Conservation (phyloP, 2,329 filamentous ascomycete species). For the Scedosporium dehoogii region DNA sequence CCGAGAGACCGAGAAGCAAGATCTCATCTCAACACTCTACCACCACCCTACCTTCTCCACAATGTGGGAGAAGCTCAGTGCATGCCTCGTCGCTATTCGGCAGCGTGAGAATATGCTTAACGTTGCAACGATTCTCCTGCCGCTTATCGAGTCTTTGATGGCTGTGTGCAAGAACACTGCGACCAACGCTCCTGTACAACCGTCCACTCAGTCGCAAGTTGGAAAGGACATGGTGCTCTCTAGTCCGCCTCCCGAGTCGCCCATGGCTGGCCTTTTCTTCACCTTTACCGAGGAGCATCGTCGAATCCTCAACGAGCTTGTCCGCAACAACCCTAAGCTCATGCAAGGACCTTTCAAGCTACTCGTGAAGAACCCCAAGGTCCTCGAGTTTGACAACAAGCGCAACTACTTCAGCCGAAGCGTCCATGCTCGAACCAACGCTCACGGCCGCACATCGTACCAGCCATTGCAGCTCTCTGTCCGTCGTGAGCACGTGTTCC, state of each 20-base stretch:
- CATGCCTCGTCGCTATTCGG: conserved; percentile 78
- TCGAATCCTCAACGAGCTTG: conserved; percentile 94
- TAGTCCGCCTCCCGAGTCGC: conserved; percentile 65
- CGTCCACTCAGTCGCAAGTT: conserved; percentile 38
- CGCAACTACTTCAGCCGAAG: conserved; percentile 97
- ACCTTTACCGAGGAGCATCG: conserved; percentile 95
- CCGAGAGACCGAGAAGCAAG: conserved; percentile 56
- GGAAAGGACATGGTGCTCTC: conserved; percentile 62
- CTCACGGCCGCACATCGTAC: conserved; percentile 58
- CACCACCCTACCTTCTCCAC: conserved; percentile 82
- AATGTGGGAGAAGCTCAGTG: conserved; percentile 86
- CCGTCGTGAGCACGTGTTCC: conserved; percentile 89
- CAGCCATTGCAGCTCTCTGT: conserved; percentile 76
- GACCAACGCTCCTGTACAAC: conserved; percentile 59
- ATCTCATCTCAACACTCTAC: conserved; percentile 79
- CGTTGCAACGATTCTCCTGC: conserved; percentile 88
- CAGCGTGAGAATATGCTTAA: conserved; percentile 93
- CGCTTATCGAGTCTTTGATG: conserved; percentile 94
- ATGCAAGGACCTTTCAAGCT: conserved; percentile 98
- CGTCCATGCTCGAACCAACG: conserved; percentile 62
- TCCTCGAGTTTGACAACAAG: conserved; percentile 98
- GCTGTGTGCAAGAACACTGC: conserved; percentile 98
- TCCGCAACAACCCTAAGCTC: conserved; percentile 90
- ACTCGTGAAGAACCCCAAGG: conserved; percentile 96
- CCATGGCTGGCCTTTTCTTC: conserved; percentile 89